Evolutionary conservation across 129 eudicot genomes (phyloP).

Genomic region (Kitagawia praeruptora): DNA sequence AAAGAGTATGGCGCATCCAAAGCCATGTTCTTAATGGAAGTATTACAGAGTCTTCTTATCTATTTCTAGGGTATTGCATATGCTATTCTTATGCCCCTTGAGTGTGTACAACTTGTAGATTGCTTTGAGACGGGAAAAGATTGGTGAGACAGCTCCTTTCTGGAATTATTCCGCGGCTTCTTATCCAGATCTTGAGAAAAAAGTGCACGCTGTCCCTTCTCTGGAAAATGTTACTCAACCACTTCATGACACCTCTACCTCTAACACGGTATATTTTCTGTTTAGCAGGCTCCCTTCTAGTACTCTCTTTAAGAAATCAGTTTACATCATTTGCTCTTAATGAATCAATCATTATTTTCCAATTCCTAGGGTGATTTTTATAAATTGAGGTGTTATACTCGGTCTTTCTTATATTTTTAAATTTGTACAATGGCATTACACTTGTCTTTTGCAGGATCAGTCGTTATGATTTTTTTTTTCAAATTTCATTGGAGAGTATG

Average conservation of each 20-base stretch:
- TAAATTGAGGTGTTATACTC: not conserved
- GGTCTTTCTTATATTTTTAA: not conserved
- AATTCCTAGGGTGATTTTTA: not conserved
- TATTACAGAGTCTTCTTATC: not conserved
- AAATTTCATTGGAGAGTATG: not conserved
- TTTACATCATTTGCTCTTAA: not conserved
- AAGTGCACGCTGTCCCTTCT: conserved; percentile 17
- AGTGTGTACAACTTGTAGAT: conserved; percentile 39
- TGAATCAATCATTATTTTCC: not conserved
- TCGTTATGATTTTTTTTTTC: not conserved
- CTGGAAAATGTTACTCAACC: conserved; percentile 4
- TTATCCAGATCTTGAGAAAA: conserved; percentile 77
- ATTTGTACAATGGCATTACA: not conserved
- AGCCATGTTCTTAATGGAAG: not conserved
- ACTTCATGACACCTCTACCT: conserved; percentile 14
- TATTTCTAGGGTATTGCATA: not conserved
- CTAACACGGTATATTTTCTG: conserved; percentile 28
- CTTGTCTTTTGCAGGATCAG: not conserved
- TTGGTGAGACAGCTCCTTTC: conserved; percentile 90
- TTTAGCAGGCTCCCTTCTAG: not conserved
- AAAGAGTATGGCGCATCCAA: not conserved
- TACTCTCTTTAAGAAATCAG: not conserved
- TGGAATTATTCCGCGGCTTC: conserved; percentile 96
- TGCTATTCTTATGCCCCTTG: conserved; percentile 12
- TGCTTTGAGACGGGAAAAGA: conserved; percentile 77